Evolutionary conservation across 176 grass and related monocot species (phyloP), one percentile per base, ranked within the genome.

Genomic region (Carex myosuroides): DNA sequence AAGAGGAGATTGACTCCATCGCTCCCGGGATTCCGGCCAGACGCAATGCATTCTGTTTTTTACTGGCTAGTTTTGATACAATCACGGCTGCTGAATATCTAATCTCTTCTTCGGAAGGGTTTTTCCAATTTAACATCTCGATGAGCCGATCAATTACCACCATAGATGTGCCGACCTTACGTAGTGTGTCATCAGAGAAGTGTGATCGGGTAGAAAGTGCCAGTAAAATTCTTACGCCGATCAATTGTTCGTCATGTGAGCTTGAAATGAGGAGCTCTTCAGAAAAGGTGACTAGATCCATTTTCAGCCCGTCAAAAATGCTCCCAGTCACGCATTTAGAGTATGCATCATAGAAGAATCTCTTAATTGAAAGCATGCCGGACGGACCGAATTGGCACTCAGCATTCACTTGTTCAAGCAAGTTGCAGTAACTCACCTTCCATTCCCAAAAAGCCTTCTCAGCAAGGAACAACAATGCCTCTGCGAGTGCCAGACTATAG

Each of bases 291-390:
- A 91, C 89, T 33, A 94, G 76, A 79, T 94, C 92, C 92, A 91
- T 94, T 13, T 88, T 86, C 4, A 94, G 75, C 5, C 92, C 92
- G 54, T 94, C 90, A 81, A 94, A 90, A 42, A 94, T 86, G 84
- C 90, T 91, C 2, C 90, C 90, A 13, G 89, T 86, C n/a, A 94
- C 7, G 44, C 90, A 90, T 18, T 88, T 81, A 17, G 92, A 94
- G 88, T 94, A 94, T 4, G 92, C 90, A 59, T 94, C 92, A 66
- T 94, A 94, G 83, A 94, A 94, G 85, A 94, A 94, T 3, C 92
- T 86, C 60, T 86, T 90, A 10, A 94, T 54, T 17, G 92, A 88
- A 58, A 82, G 37, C 6, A 88, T n/a, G 4, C 92, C 92, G 13
- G 81, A 84, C 20, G 85, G 30, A 14, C 89, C 91, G 30, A 93